Base-by-base conservation (phyloP, 2,329 filamentous ascomycete species). In the Herpomyces periplanetae region DNA sequence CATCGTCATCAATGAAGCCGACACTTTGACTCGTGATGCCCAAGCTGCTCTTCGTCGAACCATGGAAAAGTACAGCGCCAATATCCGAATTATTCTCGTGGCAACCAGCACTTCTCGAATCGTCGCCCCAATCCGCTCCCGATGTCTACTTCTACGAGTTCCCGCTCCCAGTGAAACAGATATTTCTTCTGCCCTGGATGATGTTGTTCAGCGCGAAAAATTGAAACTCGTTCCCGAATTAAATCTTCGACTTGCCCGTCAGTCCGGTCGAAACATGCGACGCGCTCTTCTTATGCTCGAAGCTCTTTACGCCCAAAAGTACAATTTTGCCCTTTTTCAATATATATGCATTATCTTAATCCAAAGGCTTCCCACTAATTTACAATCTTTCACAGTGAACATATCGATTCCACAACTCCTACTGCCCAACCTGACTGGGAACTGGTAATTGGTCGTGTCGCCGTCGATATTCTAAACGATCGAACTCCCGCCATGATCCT, bases 11-110 rank as follows among this genome's bases (percentile, higher is more conserved):
- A 96, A 96, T 31, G 80, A 96, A 45, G 80, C 80, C 4, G 84
- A 96, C 34, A 66, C 87, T 33, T 49, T 96, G 27, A 80, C 63
- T 3, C 49, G 80, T 26, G 80, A 96, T 46, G 80, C 80, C 3
- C 80, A 96, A 41, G 80, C 84, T 0, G 84, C 84, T 13, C 44
- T 96, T 33, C 56, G 80, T 37, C 50, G 80, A 26, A 96, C 80
- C 0, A 96, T 96, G 80, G 80, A 96, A 43, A 96, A 96, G 40
- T 96, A 96, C 47, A 84, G 66, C 31, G 73, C 75, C 7, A 96
- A 96, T 36, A 33, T 96, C 33, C 53, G 80, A 10, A 41, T 96
- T 29, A 91, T 96, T 18, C 44, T 96, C 24, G 44, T 96, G 24
- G 80, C 80, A 18, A 91, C 91, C 36, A 85, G 66, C 28, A 96